Base-by-base conservation (phyloP, 495 filamentous ascomycete genomes). In the Usnea hakonensis region DNA sequence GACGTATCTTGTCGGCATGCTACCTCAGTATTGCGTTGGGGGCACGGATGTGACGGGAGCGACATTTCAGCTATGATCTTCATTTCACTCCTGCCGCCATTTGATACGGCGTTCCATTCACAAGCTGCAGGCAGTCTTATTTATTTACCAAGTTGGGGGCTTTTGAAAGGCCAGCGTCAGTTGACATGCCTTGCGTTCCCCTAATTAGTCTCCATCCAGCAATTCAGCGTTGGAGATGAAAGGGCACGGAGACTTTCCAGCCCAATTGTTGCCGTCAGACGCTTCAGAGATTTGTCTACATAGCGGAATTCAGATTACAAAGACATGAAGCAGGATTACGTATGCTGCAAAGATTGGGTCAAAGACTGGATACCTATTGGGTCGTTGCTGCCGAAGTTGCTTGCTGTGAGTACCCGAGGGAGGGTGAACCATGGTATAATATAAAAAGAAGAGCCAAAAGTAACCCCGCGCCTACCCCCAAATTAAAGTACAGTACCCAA, bases 331-430 rank as follows among this genome's bases (percentile, higher is more conserved):
- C 10, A 48, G 7, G 21, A 5, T 26, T 11, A 48, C n/a, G n/a
- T n/a, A n/a, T n/a, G n/a, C n/a, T n/a, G n/a, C n/a, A n/a, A n/a
- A n/a, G n/a, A n/a, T n/a, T n/a, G n/a, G n/a, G n/a, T n/a, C n/a
- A n/a, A n/a, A n/a, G n/a, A n/a, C n/a, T 36, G 5, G 35, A 5
- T 36, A 11, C 35, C 35, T 21, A 28, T 30, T 2, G 17, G 16
- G 43, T 52, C 2, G 58, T 60, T 52, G 46, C 33, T 52, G 58
- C 44, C 44, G 46, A 33, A 38, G 2, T 37, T 60, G 33, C 48
- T 60, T 40, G 58, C 9, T 19, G 43, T 0, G 10, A 5, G 28
- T 32, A 41, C n/a, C n/a, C n/a, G n/a, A n/a, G n/a, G n/a, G n/a
- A n/a, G n/a, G n/a, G n/a, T n/a, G n/a, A n/a, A n/a, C n/a, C n/a